Evolutionary conservation across 345 rosid genomes (phyloP).

Genomic region (Brassica nigra): DNA sequence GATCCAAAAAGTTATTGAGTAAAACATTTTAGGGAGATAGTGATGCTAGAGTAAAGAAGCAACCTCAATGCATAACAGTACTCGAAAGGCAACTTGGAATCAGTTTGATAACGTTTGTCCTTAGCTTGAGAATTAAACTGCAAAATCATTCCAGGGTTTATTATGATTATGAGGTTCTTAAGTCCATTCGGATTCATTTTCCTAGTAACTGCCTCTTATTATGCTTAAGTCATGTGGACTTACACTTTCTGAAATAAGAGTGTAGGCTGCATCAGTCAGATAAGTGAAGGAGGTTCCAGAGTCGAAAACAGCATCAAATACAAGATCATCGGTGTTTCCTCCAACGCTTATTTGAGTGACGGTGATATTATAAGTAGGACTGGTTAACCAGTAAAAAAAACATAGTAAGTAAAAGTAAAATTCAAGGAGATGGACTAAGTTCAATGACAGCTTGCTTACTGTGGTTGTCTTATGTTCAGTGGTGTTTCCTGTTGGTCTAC

Average conservation of each 20-base stretch:
- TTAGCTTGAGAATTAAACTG: slow-evolving; percentile 69
- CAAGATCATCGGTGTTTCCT: slow-evolving; percentile 53
- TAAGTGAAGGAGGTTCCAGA: slow-evolving; percentile 94
- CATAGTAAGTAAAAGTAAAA: neutral
- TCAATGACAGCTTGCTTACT: slow-evolving; percentile 47
- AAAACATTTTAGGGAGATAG: neutral
- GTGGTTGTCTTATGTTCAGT: slow-evolving; percentile 59
- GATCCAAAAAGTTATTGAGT: slow-evolving; percentile 4
- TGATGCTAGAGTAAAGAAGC: slow-evolving; percentile 15
- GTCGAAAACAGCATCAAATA: slow-evolving; percentile 79
- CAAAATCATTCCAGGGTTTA: slow-evolving; percentile 12
- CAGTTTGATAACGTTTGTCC: slow-evolving; percentile 52
- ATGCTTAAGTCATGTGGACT: slow-evolving; percentile 20
- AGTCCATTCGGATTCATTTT: no score
- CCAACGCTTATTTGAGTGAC: slow-evolving; percentile 63
- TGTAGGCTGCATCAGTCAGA: slow-evolving; percentile 75
- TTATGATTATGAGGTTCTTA: no score
- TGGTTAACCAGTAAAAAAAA: slow-evolving; percentile 35
- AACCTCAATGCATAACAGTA: slow-evolving; percentile 81
- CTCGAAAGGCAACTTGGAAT: slow-evolving; percentile 63
- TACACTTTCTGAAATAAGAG: slow-evolving; percentile 63
- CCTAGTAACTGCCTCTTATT: neutral
- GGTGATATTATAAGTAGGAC: slow-evolving; percentile 86
- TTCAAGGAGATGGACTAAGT: neutral
- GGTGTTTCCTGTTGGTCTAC: slow-evolving; percentile 80